Percentiles rank a stretch among this genome's conserved stretches.
Evolutionary conservation across 1,284 basidiomycete species (phyloP).

Genomic region (Sanguinoderma infundibulare): DNA sequence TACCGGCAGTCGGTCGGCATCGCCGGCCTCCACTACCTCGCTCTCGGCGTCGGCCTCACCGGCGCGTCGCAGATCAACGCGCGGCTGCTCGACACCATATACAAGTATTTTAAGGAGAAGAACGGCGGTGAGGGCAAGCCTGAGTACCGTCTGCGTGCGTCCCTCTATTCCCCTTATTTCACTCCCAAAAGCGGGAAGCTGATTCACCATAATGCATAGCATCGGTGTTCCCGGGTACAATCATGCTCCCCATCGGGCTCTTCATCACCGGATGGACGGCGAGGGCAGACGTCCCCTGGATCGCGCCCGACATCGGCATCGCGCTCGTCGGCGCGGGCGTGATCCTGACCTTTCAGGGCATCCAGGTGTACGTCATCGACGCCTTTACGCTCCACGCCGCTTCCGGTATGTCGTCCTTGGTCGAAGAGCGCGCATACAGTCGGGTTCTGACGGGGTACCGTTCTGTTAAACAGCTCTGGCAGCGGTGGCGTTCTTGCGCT

Average conservation of each 20-base stretch:
- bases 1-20: constrained; percentile 59
- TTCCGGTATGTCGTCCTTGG: constrained; percentile 46
- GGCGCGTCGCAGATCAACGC: constrained; percentile 64
- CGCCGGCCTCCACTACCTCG: constrained; percentile 65
- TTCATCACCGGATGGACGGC: constrained; percentile 72
- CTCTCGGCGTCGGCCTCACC: constrained; percentile 61
- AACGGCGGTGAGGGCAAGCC: constrained; percentile 61
- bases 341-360: constrained; percentile 60
- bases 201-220: constrained; percentile 40
- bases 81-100: constrained; percentile 57
- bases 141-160: constrained; percentile 48
- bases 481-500: constrained; percentile 59
- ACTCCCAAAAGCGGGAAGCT: not conserved
- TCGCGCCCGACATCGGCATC: constrained; percentile 69
- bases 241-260: constrained; percentile 61
- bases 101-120: constrained; percentile 51
- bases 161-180: not conserved
- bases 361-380: constrained; percentile 70
- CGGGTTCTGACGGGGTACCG: not conserved
- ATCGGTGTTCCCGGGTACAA: constrained; percentile 60
- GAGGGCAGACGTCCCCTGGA: constrained; percentile 61
- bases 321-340: constrained; percentile 55
- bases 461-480: constrained; percentile 50
- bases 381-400: constrained; percentile 70
- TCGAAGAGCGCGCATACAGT: constrained; percentile 26